Evolutionary conservation across 441 rosid genomes (phyloP), one percentile per base, ranked within the genome.

Genomic region (Croton setiger): DNA sequence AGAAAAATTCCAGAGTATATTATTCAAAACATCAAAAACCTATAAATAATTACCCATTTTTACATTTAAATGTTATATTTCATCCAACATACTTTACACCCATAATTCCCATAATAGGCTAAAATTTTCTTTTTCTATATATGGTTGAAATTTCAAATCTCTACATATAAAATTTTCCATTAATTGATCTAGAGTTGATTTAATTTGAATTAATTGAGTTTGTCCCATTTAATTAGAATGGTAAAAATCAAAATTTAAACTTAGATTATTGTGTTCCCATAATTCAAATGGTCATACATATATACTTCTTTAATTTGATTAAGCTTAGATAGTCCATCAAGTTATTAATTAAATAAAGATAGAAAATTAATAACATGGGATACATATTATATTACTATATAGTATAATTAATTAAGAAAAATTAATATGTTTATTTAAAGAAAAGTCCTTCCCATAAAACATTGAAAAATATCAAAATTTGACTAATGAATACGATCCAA

Each of bases 231-330:
- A 12, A 21, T 5, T 7, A 20, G 31, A 18, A 13, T 20, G 3
- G 13, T 52, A 52, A 18, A 1, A 52, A 18, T 9, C 27, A 54
- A 10, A 9, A 53, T 20, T 53, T 20, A 21, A 53, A 10, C 14
- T 31, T 27, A 56, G 37, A 56, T 31, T 56, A 37, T 56, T 31
- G 12, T 56, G 60, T 37, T 31, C 4, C n/a, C 5, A 3, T 31
- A 27, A 56, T 56, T 56, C 60, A 56, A 56, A 56, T 27, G 13
- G 39, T 56, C 60, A 56, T 56, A 56, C 5, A 17, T n/a, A 56
- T 15, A 56, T 4, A 56, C n/a, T 31, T 21, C 4, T 21, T 53
- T 53, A 21, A 23, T 55, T 2, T 55, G 35, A 55, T 23, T 13
- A 10, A 54, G 2, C 27, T 54, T 15, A 54, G 11, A 12, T 54